Conservation (phyloP, 2,329 filamentous ascomycete species). For the Didymosphaeria variabile region DNA sequence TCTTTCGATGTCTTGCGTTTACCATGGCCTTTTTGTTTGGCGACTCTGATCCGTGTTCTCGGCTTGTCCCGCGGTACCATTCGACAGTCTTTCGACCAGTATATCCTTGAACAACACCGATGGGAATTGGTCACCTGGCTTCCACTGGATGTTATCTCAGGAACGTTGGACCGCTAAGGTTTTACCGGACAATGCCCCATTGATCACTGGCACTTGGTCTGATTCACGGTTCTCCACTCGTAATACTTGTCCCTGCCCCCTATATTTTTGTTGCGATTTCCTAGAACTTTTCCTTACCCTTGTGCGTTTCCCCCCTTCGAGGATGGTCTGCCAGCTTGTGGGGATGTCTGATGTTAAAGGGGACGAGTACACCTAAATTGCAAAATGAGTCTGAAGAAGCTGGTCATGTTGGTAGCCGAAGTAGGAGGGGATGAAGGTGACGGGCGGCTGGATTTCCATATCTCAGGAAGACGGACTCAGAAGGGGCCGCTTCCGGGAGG, state of each 20-base stretch:
- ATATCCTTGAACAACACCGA: slow-evolving; percentile 29
- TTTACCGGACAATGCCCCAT: slow-evolving; percentile 36
- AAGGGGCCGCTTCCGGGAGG: slow-evolving; percentile 42
- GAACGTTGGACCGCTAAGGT: slow-evolving; percentile 32
- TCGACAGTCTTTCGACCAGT: slow-evolving; percentile 32
- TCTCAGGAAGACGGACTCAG: slow-evolving; percentile 19
- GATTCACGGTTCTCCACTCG: slow-evolving; percentile 36
- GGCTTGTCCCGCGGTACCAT: slow-evolving; percentile 41
- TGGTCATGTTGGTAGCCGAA: slow-evolving; percentile 22
- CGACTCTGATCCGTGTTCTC: slow-evolving; percentile 38
- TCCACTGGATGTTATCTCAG: slow-evolving; percentile 25
- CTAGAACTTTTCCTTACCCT: slow-evolving; percentile 38
- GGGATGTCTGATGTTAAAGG: slow-evolving; percentile 49
- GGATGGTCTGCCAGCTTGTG: slow-evolving; percentile 53
- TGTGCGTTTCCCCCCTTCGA: slow-evolving; percentile 45
- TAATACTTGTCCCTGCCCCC: slow-evolving; percentile 44
- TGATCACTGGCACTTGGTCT: slow-evolving; percentile 44
- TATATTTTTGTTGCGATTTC: slow-evolving; percentile 35
- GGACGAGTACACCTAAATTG: slow-evolving; percentile 51
- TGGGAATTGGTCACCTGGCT: slow-evolving; percentile 12
- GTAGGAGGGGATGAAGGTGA: slow-evolving; percentile 25
- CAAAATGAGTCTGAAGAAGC: slow-evolving; percentile 33
- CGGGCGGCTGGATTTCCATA: slow-evolving; percentile 30
- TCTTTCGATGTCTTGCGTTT: slow-evolving; percentile 35
- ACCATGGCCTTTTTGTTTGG: slow-evolving; percentile 37